Evolutionary conservation across 805 yeast genomes (phyloP), one percentile per base, ranked within the genome.

Genomic region (Wickerhamiella nectarea): DNA sequence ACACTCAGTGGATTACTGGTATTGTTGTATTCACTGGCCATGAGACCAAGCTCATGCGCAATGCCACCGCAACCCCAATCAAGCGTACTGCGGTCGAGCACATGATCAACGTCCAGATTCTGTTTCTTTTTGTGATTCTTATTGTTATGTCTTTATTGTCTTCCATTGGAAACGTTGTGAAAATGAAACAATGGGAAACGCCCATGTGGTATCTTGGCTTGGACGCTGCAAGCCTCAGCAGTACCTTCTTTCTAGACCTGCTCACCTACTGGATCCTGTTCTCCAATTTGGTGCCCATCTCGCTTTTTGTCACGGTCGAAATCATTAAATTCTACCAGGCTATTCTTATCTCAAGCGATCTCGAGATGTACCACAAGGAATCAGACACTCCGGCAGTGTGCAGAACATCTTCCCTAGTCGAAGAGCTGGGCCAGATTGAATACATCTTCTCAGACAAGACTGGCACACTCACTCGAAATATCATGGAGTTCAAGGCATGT

Each of bases 41-140:
- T 60, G 98, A 91, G 64, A 91, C 99, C 0, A 91, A 91, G 57
- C 69, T 91, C 51, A 89, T 91, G 97, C 76, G 98, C 59, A 91
- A 91, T 65, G 98, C 99, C 15, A 87, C 97, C 2, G 96, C 98
- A 1, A 79, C 99, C 2, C 99, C 99, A 9, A 93, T 91, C 56
- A 91, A 91, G 60, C 74, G 94, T 55, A 91, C 99, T 0, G 94
- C 94, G 20, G 96, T 93, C 11, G 99, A 91, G 66, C 75, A 94
- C 60, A 81, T 87, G 63, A 89, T 91, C 54, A 93, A 91, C 59
- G 63, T 83, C 53, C 99, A 91, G 61, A 89, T 91, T 55, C 65
- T 91, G 46, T 94, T 89, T 1, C 66, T 91, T 48, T 91, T 91
- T 59, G 75, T 80, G 21, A 77, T 91, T 45, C 71, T 91, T 50